phyloP scores from a whole-genome alignment of 2,329 filamentous ascomycete genomes.

The Basipetospora chlamydospora region DNA sequence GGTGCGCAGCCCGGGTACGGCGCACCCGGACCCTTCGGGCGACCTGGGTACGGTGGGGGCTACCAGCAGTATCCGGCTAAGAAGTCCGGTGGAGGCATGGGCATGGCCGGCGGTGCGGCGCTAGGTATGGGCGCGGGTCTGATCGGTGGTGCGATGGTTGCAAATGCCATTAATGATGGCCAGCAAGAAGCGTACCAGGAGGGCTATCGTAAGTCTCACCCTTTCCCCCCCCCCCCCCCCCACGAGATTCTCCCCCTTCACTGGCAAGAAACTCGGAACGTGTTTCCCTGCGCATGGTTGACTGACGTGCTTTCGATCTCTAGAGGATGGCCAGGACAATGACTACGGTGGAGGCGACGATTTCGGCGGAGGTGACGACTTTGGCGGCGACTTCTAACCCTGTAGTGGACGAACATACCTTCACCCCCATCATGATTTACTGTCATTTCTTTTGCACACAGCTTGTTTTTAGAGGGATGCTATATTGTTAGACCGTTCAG shows the following conservation, averaged over 20 bases:
- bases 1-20: conserved; percentile 16
- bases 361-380: conserved; percentile 12
- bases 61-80: conserved; percentile 25
- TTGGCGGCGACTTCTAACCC: conserved; percentile 24
- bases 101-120: conserved; percentile 53
- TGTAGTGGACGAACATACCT: too few species aligned
- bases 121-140: conserved; percentile 71
- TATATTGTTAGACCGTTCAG: too few species aligned
- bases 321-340: conserved; percentile 1
- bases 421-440: too few species aligned
- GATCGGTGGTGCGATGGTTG: conserved; percentile 61
- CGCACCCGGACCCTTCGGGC: conserved; percentile 18
- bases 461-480: conserved; percentile 1
- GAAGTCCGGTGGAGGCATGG: conserved; percentile 27
- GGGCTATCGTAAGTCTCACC: conserved; percentile 22
- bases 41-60: conserved; percentile 18
- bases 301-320: too few species aligned
- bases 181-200: conserved; percentile 41
- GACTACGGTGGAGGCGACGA: conserved; percentile 8
- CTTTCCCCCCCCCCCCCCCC: neutral
- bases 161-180: conserved; percentile 48
- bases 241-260: neutral
- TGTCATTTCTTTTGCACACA: neutral
- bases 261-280: too few species aligned
- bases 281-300: too few species aligned